Evolutionary conservation across 306 rosid species (phyloP), one percentile per base, ranked within the genome.

Genomic region (Senna tora): DNA sequence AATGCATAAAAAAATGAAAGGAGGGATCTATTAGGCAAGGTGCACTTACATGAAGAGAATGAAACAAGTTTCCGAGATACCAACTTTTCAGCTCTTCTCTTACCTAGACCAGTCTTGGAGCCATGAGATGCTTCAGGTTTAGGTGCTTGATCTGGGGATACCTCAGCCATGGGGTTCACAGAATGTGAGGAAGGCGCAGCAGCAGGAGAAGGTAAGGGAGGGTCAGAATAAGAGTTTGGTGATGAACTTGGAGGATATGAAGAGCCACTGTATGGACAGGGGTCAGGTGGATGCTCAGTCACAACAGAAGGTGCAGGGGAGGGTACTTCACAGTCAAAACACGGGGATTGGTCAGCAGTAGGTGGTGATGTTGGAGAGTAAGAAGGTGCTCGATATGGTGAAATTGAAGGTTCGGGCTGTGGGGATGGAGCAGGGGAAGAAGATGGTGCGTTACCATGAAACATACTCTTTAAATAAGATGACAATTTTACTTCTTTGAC

Each of bases 341-440:
- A 75, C 4, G 89, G 88, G 41, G 84, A 85, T 63, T 39, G 75
- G 49, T 65, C 69, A 53, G 65, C 64, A 63, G 46, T 65, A 71
- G 88, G 67, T 14, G 86, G 76, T 67, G 86, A 72, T 47, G 54
- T 65, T 16, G 82, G 85, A 69, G 85, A 19, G 69, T 51, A 32
- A 52, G 93, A 65, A 56, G 67, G 79, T 65, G 86, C 77, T 36
- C 12, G 76, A 46, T 56, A 71, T 32, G 84, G 94, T 39, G 87
- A 78, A 67, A 58, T 7, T 15, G 80, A 75, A 69, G 87, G 78
- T 57, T 75, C 81, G 4, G 75, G 71, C 62, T 72, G 79, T 9
- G 91, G 91, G 30, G 93, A 79, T 55, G 98, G 96, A 62, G 89
- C 88, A 14, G 93, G 97, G 66, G 96, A 80, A 57, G 93, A 81